Evolutionary conservation across 2,329 filamentous ascomycete genomes (phyloP).

Genomic region (Colletotrichum melonis): DNA sequence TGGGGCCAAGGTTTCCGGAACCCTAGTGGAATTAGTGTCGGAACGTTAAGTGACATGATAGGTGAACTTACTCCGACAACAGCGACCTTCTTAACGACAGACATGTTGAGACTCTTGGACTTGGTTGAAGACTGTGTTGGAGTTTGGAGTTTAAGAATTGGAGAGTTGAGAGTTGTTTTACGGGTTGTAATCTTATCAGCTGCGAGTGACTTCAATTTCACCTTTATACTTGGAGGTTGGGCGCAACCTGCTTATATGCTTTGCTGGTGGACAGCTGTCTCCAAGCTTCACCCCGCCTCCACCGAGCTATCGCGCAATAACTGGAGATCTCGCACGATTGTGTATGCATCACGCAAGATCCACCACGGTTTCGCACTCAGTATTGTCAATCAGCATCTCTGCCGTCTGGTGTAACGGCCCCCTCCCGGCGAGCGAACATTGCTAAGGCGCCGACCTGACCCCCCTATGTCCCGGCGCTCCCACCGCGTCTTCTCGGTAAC

Average conservation of each 20-base stretch:
- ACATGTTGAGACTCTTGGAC: conserved; percentile 37
- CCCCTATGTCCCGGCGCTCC: neutral
- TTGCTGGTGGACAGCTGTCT: neutral
- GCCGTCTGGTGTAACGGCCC: neutral
- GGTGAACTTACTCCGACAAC: conserved; percentile 47
- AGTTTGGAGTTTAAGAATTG: too few relatives aligned
- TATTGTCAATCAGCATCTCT: neutral
- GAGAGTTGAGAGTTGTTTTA: neutral
- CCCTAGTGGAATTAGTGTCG: conserved; percentile 39
- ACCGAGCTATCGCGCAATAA: conserved; percentile 25
- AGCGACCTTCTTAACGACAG: conserved; percentile 46
- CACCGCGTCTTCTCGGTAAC: neutral
- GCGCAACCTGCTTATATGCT: conserved; percentile 4
- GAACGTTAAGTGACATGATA: neutral
- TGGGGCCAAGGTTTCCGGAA: conserved; percentile 45
- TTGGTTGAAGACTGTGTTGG: too few relatives aligned
- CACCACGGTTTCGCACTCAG: neutral
- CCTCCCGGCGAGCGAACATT: neutral
- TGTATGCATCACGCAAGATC: conserved; percentile 6
- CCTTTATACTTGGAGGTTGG: neutral
- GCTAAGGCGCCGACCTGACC: neutral
- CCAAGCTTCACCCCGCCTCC: neutral
- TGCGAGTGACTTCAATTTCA: neutral
- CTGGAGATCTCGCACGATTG: conserved; percentile 14
- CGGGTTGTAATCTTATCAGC: neutral